These are phyloP conservation scores for Acaromyces ingoldii DNA, from an alignment of 1,284 basidiomycete genomes.

Conservation along the genomic window DNA sequence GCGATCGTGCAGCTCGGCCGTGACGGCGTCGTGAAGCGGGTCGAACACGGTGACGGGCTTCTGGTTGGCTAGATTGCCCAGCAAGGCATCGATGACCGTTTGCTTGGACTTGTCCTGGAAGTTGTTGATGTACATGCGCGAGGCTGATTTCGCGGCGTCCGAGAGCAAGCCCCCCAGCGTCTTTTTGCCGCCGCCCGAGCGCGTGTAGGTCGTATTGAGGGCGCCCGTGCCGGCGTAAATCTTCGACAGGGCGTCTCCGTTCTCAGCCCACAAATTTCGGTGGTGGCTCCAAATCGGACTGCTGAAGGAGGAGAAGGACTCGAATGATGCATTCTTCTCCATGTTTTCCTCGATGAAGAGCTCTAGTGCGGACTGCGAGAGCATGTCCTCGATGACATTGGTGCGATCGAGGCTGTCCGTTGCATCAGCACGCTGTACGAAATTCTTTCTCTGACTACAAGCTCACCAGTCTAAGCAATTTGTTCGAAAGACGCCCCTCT, in stretches of 20 bases:
- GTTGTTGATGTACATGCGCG: conserved; percentile 86
- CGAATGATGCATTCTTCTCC: conserved; percentile 15
- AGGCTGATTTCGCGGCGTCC: conserved; percentile 84
- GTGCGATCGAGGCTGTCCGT: conserved; percentile 77
- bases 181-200: conserved; percentile 72
- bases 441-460: conserved; percentile 1
- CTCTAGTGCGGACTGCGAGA: conserved; percentile 41
- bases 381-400: conserved; percentile 84
- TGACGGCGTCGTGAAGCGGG: conserved; percentile 80
- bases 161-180: conserved; percentile 63
- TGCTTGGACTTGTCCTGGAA: conserved; percentile 96
- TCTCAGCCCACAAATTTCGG: conserved; percentile 80
- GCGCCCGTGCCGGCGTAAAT: conserved; percentile 97
- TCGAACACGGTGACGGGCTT: conserved; percentile 84
- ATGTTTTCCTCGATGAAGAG: conserved; percentile 25
- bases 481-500: conserved; percentile 83
- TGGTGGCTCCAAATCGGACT: conserved; percentile 74
- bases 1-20: conserved; percentile 57
- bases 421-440: too few relatives aligned
- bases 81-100: conserved; percentile 85
- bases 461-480: conserved; percentile 91
- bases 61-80: conserved; percentile 87
- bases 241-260: conserved; percentile 54
- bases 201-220: conserved; percentile 89
- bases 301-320: conserved; percentile 14